These are phyloP conservation scores for Taxillus chinensis DNA, from an alignment of 164 flowering plant species.

Conservation along the genomic window DNA sequence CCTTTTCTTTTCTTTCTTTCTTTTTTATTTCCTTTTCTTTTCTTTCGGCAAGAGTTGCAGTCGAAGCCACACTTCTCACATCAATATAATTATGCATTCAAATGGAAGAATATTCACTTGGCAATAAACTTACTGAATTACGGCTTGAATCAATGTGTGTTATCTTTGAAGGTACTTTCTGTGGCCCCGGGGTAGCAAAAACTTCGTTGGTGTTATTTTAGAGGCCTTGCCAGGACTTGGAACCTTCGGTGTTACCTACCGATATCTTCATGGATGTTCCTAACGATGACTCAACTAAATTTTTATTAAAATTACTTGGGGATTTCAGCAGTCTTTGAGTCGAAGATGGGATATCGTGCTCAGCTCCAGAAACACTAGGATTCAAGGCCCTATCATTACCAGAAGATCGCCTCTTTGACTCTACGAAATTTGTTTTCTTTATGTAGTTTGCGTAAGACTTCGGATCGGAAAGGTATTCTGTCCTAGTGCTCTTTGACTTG, in stretches of 20 bases:
- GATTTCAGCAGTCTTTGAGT: slow-evolving; percentile 26
- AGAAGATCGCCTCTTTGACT: slow-evolving; percentile 38
- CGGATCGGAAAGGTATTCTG: slow-evolving; percentile 29
- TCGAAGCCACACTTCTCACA: too few relatives aligned
- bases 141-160: slow-evolving; percentile 25
- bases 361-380: slow-evolving; percentile 59
- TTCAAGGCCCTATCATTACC: slow-evolving; percentile 56
- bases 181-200: slow-evolving; percentile 47
- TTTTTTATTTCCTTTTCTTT: too few relatives aligned
- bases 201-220: slow-evolving; percentile 34
- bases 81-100: too few relatives aligned
- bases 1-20: too few relatives aligned
- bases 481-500: slow-evolving; percentile 48
- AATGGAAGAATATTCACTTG: too few relatives aligned
- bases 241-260: slow-evolving; percentile 23
- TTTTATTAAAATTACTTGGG: slow-evolving; percentile 22
- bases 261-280: slow-evolving; percentile 28
- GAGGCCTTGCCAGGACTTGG: slow-evolving; percentile 35
- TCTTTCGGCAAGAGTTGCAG: too few relatives aligned
- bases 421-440: slow-evolving; percentile 42
- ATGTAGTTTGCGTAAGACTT: slow-evolving; percentile 31
- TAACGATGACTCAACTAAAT: slow-evolving; percentile 6
- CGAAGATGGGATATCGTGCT: slow-evolving; percentile 40
- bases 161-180: slow-evolving; percentile 34
- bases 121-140: slow-evolving; percentile 34